Base-by-base conservation (phyloP, 208 protist species). In the Trypanosoma boissoni region DNA sequence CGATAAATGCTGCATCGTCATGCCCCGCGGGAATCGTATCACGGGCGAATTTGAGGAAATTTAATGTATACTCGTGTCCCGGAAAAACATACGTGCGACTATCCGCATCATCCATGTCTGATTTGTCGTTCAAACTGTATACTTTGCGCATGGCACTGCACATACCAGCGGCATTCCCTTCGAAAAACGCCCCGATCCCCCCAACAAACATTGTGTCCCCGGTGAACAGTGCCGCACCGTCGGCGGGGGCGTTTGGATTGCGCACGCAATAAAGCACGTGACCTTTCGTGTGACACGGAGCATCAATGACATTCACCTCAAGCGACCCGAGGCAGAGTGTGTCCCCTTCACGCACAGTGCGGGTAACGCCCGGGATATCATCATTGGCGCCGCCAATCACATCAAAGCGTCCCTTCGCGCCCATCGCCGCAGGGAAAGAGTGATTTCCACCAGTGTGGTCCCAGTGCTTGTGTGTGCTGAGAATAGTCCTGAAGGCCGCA, bases 391-490 rank as follows among this genome's bases (percentile, higher is more conserved):
- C 88, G 41, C 94, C 92, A 56, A 91, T 64, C 26, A 97, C 65
- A 20, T 43, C 27, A 46, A 90, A 65, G 8, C 9, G 8, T 9
- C 12, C 27, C 12, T 23, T 21, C 24, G 65, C 31, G n/a, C 64
- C 28, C 12, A 93, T 20, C 28, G 28, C 2, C 18, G 52, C 59
- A 36, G 51, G 58, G 3, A 96, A 64, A 46, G 67, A 53, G 7
- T 65, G 39, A 65, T 97, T 98, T 24, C 94, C 96, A 31, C 91
- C 91, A 2, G 80, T 26, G 72, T 97, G 94, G 59, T 97, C 96
- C 72, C 62, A 82, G 82, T 98, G 96, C 72, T 97, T 96, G 79
- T 98, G 96, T 6, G 96, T 98, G 45, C 78, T 92, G 29, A 97
- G 65, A 27, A 94, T 83, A 16, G 87, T 80, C 21, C 55, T 21